Base-by-base conservation (phyloP, 768 basidiomycete genomes). In the Suillus brevipes region DNA sequence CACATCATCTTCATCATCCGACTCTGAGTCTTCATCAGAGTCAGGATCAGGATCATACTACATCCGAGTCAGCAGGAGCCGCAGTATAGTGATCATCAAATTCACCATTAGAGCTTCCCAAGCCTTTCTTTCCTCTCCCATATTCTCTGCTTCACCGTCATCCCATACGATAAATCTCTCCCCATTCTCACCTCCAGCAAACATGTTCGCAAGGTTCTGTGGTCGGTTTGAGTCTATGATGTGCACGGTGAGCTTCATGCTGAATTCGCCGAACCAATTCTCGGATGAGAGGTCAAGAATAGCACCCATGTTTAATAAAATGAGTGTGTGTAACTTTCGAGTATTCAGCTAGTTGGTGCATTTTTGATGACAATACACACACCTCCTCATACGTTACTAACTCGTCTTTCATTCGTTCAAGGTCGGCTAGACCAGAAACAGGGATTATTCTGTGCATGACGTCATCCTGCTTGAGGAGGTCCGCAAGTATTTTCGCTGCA, bases 161-260 rank as follows among this genome's bases (percentile, higher is more conserved):
- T 95, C 94, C 97, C 97, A 99, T 0, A 99, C 83, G 37, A 97
- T 80, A 23, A 98, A 87, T 60, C 90, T 82, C 67, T 91, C 87
- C 14, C 84, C 85, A 60, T 85, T 85, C 69, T 86, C 83, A 31
- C 88, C 88, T 50, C 81, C 83, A 58, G 85, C 87, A 75, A 97
- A 99, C 25, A 98, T 79, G 79, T 89, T 97, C 50, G 88, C 83
- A 71, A 99, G 81, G 77, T 95, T 95, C 72, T 92, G 87, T 20
- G 97, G 97, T 60, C 97, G 86, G 23, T 89, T 87, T 4, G 97
- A 94, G 78, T 99, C 97, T 78, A 99, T 92, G 70, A 99, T 89
- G 79, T 99, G 97, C 49, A 98, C 84, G 3, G 84, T 87, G 62
- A 94, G 81, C 28, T 81, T 79, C 5, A 80, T 69, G 57, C 80